These are phyloP conservation scores for Ceratocystis cacaofunesta DNA, from an alignment of 2,329 filamentous ascomycete species.

Conservation along the genomic window DNA sequence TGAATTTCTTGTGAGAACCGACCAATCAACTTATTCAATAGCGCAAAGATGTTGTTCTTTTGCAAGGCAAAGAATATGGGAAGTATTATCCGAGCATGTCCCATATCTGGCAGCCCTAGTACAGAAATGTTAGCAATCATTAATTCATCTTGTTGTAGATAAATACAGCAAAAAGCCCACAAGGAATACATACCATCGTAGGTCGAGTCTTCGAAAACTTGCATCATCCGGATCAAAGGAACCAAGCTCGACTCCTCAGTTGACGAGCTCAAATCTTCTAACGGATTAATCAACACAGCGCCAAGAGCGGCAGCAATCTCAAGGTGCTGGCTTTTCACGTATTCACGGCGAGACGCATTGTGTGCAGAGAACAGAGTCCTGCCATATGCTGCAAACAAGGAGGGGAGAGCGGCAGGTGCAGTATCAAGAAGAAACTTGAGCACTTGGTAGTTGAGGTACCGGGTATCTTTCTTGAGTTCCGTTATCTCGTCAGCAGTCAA, in stretches of 20 bases:
- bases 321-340: conserved; percentile 37
- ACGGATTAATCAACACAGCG: conserved; percentile 47
- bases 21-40: conserved; percentile 56
- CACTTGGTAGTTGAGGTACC: conserved; percentile 60
- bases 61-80: conserved; percentile 80
- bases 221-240: conserved; percentile 70
- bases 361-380: conserved; percentile 66
- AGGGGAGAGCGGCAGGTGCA: conserved; percentile 64
- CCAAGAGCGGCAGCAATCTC: conserved; percentile 52
- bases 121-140: conserved; percentile 1
- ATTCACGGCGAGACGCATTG: conserved; percentile 41
- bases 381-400: conserved; percentile 73
- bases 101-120: conserved; percentile 22
- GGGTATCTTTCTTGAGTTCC: conserved; percentile 20
- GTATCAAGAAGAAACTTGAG: conserved; percentile 64
- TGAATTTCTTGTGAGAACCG: conserved; percentile 46
- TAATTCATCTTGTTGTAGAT: neutral
- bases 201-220: conserved; percentile 62
- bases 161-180: conserved; percentile 25
- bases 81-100: conserved; percentile 44
- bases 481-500: neutral
- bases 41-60: conserved; percentile 58
- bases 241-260: conserved; percentile 50
- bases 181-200: conserved; percentile 45
- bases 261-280: neutral